Evolutionary conservation across 2,329 filamentous ascomycete species (phyloP), one percentile per base, ranked within the genome.

Genomic region (Bipolaris victoriae): DNA sequence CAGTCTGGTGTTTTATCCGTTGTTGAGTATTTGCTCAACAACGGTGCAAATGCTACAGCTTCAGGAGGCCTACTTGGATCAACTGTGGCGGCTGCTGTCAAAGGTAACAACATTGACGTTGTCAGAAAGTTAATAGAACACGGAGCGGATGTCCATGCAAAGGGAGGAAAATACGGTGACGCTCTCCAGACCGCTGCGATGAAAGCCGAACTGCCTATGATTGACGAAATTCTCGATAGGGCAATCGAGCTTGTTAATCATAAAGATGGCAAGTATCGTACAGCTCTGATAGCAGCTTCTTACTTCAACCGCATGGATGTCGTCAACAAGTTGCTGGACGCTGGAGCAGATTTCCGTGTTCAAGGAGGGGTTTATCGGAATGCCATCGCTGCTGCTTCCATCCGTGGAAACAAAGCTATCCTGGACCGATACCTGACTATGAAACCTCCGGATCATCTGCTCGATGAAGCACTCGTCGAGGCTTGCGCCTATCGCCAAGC

Each of bases 401-500:
- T 65, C 3, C 47, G 52, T 47, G 63, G 65, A 3, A 61, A 69
- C 45, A 65, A 63, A 40, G 46, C 26, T 2, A 52, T 70, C 4
- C 50, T 69, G 6, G 58, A 63, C 3, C 57, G 48, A 11, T 62
- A 66, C 15, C 33, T 68, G 13, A 29, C 60, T 7, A 57, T 67
- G 48, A 48, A 47, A 7, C 65, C 66, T 18, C 63, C 62, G 4
- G 59, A 65, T 16, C 52, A 63, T 29, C 48, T 69, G 13, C 55
- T 69, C 1, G 67, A 69, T 45, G 67, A 68, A 24, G 66, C 67
- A 10, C 49, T 69, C 9, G 55, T 67, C 2, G 61, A 68, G 39
- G 61, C 67, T 4, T 63, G 59, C n/a, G 65, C 64, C 18, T 51
- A 66, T 51, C 62, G 63, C 31, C 65, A 68, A 46, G 49, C 61